These are phyloP conservation scores for Zoysia pacifica DNA, from an alignment of 176 grass and related monocot species.

Conservation along the genomic window DNA sequence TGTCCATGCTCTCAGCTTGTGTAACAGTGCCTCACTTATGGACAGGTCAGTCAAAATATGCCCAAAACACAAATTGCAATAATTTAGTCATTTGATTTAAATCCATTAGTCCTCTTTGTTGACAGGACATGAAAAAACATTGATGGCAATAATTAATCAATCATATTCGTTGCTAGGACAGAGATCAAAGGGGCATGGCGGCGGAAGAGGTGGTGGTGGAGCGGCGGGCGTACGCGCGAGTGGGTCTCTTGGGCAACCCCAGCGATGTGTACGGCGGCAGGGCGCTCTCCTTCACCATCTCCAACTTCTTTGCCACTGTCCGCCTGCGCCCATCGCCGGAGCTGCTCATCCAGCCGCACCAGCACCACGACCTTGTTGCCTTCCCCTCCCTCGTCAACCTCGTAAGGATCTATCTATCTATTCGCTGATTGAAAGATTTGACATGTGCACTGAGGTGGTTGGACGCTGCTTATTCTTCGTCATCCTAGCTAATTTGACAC, in stretches of 20 bases:
- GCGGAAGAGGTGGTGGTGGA: conserved; percentile 21
- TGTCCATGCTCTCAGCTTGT: too few species aligned
- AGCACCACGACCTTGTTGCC: conserved; percentile 63
- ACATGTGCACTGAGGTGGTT: too few species aligned
- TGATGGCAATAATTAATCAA: too few species aligned
- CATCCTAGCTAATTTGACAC: too few species aligned
- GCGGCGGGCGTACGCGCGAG: conserved; percentile 54
- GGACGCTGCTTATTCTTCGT: too few species aligned
- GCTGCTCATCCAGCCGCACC: conserved; percentile 68
- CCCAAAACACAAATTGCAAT: too few species aligned
- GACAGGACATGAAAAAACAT: too few species aligned
- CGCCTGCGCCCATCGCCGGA: conserved; percentile 51
- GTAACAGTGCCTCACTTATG: too few species aligned
- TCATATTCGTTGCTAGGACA: too few species aligned
- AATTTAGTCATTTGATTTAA: too few species aligned
- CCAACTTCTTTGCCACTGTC: conserved; percentile 70
- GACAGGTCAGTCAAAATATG: too few species aligned
- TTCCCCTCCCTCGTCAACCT: conserved; percentile 62
- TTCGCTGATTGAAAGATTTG: neutral
- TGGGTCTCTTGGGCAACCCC: conserved; percentile 80
- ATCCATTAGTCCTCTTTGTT: too few species aligned
- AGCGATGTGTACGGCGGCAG: conserved; percentile 76
- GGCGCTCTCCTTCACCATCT: conserved; percentile 60
- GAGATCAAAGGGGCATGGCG: neutral
- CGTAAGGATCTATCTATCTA: conserved; percentile 18